A percentile compares a stretch with the other conserved stretches of the same genome.
Evolutionary conservation across 2,329 filamentous ascomycete genomes (phyloP).

Genomic region (Ascocoryne sarcoides): DNA sequence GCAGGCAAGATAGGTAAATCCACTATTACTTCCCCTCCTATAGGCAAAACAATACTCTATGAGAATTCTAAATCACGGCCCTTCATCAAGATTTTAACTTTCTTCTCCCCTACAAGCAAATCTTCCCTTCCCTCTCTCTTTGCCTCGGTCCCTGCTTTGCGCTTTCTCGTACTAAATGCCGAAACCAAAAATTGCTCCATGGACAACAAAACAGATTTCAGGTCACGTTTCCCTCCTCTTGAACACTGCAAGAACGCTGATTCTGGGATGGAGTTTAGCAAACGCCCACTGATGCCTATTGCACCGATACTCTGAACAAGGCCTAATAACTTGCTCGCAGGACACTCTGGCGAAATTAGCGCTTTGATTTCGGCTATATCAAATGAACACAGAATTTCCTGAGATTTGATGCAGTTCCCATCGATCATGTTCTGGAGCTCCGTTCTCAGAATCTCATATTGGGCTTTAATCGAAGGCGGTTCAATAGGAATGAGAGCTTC

Average conservation of each 20-base stretch:
- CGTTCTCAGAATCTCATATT: constrained; percentile 24
- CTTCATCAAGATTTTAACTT: not conserved
- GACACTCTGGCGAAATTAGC: constrained; percentile 3
- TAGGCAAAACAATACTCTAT: too few relatives aligned
- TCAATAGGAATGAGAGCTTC: constrained; percentile 16
- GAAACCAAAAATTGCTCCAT: constrained; percentile 9
- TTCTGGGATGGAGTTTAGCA: constrained; percentile 21
- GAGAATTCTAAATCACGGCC: not conserved
- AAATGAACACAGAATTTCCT: too few relatives aligned
- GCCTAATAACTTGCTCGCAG: constrained; percentile 13
- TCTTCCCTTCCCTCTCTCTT: not conserved
- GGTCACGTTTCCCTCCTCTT: constrained; percentile 15
- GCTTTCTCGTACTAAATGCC: constrained; percentile 2
- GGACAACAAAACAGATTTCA: constrained; percentile 16
- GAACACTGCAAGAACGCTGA: constrained; percentile 20
- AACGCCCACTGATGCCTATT: constrained; percentile 18
- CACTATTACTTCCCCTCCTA: too few relatives aligned
- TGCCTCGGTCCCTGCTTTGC: not conserved
- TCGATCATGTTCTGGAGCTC: constrained; percentile 20
- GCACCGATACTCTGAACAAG: constrained; percentile 15
- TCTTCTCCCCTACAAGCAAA: too few relatives aligned
- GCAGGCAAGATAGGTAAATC: too few relatives aligned
- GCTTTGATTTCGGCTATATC: constrained; percentile 10
- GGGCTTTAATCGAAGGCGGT: constrained; percentile 15
- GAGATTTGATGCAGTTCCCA: too few relatives aligned